Base-by-base conservation (phyloP, 2,329 filamentous ascomycete genomes). In the Ambrosiella cleistominuta region DNA sequence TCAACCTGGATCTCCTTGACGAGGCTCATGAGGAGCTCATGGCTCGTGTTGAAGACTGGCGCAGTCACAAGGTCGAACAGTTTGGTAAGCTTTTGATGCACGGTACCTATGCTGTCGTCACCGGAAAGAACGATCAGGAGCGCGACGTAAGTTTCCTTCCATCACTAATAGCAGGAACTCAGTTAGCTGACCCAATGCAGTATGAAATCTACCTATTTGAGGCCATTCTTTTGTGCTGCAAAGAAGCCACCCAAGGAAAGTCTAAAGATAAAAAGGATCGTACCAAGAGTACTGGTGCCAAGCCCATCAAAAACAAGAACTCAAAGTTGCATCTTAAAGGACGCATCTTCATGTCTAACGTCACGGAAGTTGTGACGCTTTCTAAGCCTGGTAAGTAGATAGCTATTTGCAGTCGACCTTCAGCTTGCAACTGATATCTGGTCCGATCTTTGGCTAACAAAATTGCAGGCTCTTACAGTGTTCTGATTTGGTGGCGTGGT, bases 161-260 rank as follows among this genome's bases (percentile, higher is more conserved):
- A 38, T 58, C 55, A 50, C 44, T 52, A 36, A 35, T 39, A 62
- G 7, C 13, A 47, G n/a, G 45, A n/a, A 12, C 15, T 60, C 44
- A 56, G 42, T 56, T 51, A 35, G 9, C n/a, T 27, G 12, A 36
- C 36, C 6, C 9, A n/a, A 5, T 65, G 44, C 64, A 95, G 86
- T 98, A 97, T 68, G 91, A 95, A 69, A 94, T 98, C 62, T 98
- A 95, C 70, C 82, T 98, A 37, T 98, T 98, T 69, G 88, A 97
- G 68, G 86, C 82, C 67, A 98, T 98, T 60, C 75, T 98, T 49
- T 79, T 98, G 38, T 97, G 93, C 70, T 97, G 93, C 79, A 98
- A 97, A 74, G 93, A 97, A 67, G 78, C 93, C 57, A 86, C 89
- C 58, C 81, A 86, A 11, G 88, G 83, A 69, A 96, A 96, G 73